Evolutionary conservation across 352 stramenopile genomes (phyloP).

Genomic region (Phytophthora cactorum): DNA sequence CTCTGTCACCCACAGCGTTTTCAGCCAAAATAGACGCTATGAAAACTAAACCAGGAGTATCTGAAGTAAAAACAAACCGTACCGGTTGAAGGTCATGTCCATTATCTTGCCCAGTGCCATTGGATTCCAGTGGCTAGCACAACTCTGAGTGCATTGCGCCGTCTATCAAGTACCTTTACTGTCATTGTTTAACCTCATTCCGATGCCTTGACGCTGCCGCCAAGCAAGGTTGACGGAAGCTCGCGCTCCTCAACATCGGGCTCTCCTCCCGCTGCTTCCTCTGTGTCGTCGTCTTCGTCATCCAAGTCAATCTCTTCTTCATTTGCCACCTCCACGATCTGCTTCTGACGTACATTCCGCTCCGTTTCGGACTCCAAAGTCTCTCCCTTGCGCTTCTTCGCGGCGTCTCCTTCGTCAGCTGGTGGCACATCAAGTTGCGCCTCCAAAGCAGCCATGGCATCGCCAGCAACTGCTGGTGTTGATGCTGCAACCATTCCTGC

Average conservation of each 20-base stretch:
- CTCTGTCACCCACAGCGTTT: not conserved
- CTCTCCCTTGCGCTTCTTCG: conserved; percentile 72
- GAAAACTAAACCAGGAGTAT: conserved; percentile 30
- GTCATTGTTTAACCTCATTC: conserved; percentile 18
- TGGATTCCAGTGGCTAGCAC: no score
- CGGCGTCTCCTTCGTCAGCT: conserved; percentile 35
- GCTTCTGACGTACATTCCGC: conserved; percentile 83
- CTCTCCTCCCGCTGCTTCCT: conserved; percentile 26
- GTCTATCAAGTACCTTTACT: conserved; percentile 14
- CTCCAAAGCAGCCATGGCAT: conserved; percentile 92
- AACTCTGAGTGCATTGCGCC: no score
- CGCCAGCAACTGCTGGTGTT: conserved; percentile 50
- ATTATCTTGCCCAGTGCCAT: not conserved
- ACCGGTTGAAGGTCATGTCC: not conserved
- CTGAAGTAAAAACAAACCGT: conserved; percentile 3
- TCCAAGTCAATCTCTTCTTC: conserved; percentile 96
- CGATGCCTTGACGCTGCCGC: conserved; percentile 24
- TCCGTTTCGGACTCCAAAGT: conserved; percentile 57
- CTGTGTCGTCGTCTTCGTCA: conserved; percentile 76
- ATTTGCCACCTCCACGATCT: conserved; percentile 74
- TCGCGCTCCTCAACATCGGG: conserved; percentile 62
- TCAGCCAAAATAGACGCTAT: conserved; percentile 24
- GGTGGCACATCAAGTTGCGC: conserved; percentile 55
- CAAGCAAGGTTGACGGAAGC: conserved; percentile 60
- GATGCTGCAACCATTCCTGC: conserved; percentile 64